Evolutionary conservation across 2,329 filamentous ascomycete species (phyloP), one percentile per base, ranked within the genome.

Genomic region (Lecanoromycetidae sp.): DNA sequence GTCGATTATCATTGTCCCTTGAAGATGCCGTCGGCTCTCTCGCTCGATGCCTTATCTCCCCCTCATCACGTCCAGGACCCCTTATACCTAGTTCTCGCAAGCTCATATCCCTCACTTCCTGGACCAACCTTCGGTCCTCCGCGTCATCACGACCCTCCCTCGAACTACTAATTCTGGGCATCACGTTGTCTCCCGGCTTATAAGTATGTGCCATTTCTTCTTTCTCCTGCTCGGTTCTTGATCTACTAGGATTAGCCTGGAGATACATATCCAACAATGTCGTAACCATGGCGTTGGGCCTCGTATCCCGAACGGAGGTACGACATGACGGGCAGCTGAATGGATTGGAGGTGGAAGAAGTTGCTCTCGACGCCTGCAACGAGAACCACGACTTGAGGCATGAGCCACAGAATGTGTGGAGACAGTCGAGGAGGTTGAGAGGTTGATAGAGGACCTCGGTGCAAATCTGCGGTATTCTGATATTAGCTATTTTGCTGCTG

Each of bases 331-430:
- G 91, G 67, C 91, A 98, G 37, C 87, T 95, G 63, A 87, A 94
- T 37, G 73, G 74, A 44, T 72, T 67, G 3, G 57, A 44, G 12
- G 51, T 49, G 8, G 56, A 53, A 2, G 56, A 42, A 5, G 62
- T 54, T 60, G 44, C 69, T 56, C 53, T 77, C 25, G 72, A 70
- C 30, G 80, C 80, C 63, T 94, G 87, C 65, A 80, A 91, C 53
- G 72, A 70, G 62, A 96, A 98, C 91, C 91, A 98, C 69, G 94
- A 87, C 64, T 94, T 94, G 50, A 96, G 66, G 61, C 91, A 98
- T 32, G 85, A 84, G 54, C 88, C 91, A 70, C 91, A 98, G 66
- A 93, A 98, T 37, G 90, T 95, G 67, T 94, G 87, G 36, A 94
- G 77, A 62, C 87, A 94, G 70, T 94, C 86, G 63, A 94, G 84